Evolutionary conservation across 192 early-diverging fungal species (phyloP).

Genomic region (Linderina pennispora): DNA sequence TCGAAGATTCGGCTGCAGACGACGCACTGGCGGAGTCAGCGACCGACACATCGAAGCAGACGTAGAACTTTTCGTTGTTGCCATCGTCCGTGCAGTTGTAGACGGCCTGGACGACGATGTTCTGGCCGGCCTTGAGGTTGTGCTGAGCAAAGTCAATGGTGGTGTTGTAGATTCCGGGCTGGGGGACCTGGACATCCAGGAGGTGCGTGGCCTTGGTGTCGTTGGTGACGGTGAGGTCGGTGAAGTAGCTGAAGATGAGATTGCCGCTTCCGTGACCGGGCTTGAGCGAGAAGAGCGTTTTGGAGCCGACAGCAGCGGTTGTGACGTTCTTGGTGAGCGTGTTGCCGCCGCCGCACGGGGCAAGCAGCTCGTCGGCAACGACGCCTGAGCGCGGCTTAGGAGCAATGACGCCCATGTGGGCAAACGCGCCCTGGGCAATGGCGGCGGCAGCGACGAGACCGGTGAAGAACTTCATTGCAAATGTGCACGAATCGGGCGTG

Average conservation of each 20-base stretch:
- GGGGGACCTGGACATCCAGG: conserved; percentile 11
- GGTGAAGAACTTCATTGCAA: conserved; percentile 32
- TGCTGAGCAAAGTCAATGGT: conserved; percentile 24
- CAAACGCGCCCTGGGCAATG: conserved; percentile 24
- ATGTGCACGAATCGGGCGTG: background rate
- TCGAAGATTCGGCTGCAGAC: background rate
- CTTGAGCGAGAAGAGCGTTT: conserved; percentile 18
- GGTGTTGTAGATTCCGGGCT: conserved; percentile 23
- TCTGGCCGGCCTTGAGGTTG: conserved; percentile 32
- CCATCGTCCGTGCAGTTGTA: conserved; percentile 34
- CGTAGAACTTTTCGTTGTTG: conserved; percentile 30
- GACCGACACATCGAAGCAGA: conserved; percentile 44
- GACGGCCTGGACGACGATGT: conserved; percentile 43
- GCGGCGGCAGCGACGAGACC: conserved; percentile 14
- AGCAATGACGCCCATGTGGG: conserved; percentile 29
- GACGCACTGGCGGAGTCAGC: conserved; percentile 4
- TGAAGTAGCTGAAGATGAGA: conserved; percentile 45
- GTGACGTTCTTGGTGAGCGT: conserved; percentile 28
- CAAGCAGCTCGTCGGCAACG: conserved; percentile 19
- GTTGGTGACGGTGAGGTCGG: conserved; percentile 28
- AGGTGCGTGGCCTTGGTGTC: conserved; percentile 12
- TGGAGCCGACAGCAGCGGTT: conserved; percentile 26
- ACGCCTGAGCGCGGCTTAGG: conserved; percentile 37
- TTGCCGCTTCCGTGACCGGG: conserved; percentile 33
- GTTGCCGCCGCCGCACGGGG: conserved; percentile 39